Evolutionary conservation across 2,329 filamentous ascomycete species (phyloP), one percentile per base, ranked within the genome.

Genomic region (Colletotrichum shisoi): DNA sequence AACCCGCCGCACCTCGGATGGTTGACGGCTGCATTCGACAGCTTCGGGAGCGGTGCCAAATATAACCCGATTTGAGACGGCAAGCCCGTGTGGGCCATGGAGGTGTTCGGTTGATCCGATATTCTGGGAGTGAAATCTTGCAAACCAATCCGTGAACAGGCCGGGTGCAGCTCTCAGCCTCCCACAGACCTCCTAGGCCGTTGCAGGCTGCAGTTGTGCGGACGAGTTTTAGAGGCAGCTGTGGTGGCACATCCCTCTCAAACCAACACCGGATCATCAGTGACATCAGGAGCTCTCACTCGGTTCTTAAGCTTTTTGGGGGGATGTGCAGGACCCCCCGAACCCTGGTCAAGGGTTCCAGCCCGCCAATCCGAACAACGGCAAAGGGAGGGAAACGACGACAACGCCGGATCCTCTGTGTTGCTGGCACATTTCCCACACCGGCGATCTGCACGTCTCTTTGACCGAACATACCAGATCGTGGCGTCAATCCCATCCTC

Each of bases 231-330:
- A 39, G 31, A 19, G 42, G 44, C 27, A 21, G 51, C 21, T 17
- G n/a, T 19, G 11, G 51, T 21, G 13, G 37, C 19, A 40, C 45
- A 49, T 59, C 57, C 31, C 19, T 59, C 57, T 31, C 19, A 40
- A 11, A 2, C 37, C 8, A 58, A 17, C 17, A 39, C 6, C 31
- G 17, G 51, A 13, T 34, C 15, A 21, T 48, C 54, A 11, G 65
- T 56, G 65, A 68, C 64, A 65, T 65, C 37, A 65, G 27, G 21
- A 49, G 37, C 31, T 17, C n/a, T 15, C 11, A 27, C 42, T 49
- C 61, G 34, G 44, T 49, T 64, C 61, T 65, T 64, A 54, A 64
- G 64, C 54, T 67, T 59, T 57, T 49, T 39, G 31, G 49, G 44
- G 61, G 37, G 61, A 51, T 27, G 52, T 64, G 61, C 64, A 67